Evolutionary conservation across 2,329 filamentous ascomycete genomes (phyloP), one percentile per base, ranked within the genome.

Genomic region (Xenoacremonium recifei): DNA sequence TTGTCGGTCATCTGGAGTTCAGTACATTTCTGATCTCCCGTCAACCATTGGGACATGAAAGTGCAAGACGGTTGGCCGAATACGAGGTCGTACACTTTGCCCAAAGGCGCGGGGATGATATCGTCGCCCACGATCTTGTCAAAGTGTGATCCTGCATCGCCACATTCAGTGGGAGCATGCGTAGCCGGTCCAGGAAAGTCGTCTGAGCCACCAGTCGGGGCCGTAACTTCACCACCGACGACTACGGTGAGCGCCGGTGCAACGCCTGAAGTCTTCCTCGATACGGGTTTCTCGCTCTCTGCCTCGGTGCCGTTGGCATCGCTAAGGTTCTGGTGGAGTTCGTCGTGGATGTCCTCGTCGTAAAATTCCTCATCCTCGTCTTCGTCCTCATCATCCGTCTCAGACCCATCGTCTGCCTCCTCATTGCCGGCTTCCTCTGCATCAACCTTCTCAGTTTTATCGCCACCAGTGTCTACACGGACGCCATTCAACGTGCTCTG

Each of bases 401-500:
- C 77, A 51, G 76, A 81, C 5, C 63, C 68, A 21, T 82, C 87
- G 25, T 70, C 75, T 32, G 39, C 69, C 65, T 46, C 68, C 55
- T 51, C 63, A 44, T 61, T 65, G 15, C 38, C 48, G 4, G 58
- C 36, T 64, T 45, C 72, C 44, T 69, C 72, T 19, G 68, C 64
- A 27, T 87, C 84, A 19, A 84, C 75, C 64, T 95, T 93, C 57
- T 95, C 91, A 0, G 89, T 96, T 69, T 93, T 95, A 65, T 96
- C 91, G 17, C 89, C 90, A 5, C 89, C 86, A 1, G 82, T 85
- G 50, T 91, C 87, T 3, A 96, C 75, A 11, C 82, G 79, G 10
- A 95, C 89, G 3, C 93, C 92, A 49, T 96, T 96, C 3, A 96
- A 72, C 4, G 89, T 95, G 61, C 90, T 96, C 64, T 89, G 89